A percentile compares a stretch with the other conserved stretches of the same genome.
Conservation (phyloP, 176 grass and related monocot species). For the Olyra latifolia region DNA sequence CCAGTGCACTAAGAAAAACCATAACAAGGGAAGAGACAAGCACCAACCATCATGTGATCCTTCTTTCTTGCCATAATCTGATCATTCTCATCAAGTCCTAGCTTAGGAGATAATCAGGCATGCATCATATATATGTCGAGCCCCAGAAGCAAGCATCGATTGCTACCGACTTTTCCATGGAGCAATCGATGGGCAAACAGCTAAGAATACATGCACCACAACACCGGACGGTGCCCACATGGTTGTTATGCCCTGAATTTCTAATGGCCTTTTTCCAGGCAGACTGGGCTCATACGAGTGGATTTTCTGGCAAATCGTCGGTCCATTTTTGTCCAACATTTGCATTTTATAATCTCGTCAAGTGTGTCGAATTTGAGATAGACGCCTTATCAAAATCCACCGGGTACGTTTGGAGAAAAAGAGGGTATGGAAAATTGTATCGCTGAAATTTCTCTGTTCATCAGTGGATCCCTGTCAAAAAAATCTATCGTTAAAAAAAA, state of each 20-base stretch:
- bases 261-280: background rate
- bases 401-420: background rate
- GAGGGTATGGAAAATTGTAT: too few species aligned
- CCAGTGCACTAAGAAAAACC: background rate
- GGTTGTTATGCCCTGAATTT: background rate
- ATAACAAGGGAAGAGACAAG: background rate
- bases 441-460: too few species aligned
- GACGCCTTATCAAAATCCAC: background rate
- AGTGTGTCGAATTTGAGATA: background rate
- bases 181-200: background rate
- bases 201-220: background rate
- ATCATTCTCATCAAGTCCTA: background rate
- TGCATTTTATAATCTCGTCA: background rate
- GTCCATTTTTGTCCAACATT: background rate
- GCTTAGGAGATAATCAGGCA: background rate
- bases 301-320: background rate
- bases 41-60: background rate
- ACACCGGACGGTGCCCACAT: background rate
- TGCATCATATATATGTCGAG: background rate
- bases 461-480: too few species aligned
- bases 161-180: background rate
- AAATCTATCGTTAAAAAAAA: too few species aligned
- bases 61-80: background rate
- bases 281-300: background rate
- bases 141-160: conserved; percentile 13